Percentiles rank a stretch among this genome's conserved stretches.
Evolutionary conservation across 768 basidiomycete species (phyloP).

Genomic region (Dioszegia hungarica): DNA sequence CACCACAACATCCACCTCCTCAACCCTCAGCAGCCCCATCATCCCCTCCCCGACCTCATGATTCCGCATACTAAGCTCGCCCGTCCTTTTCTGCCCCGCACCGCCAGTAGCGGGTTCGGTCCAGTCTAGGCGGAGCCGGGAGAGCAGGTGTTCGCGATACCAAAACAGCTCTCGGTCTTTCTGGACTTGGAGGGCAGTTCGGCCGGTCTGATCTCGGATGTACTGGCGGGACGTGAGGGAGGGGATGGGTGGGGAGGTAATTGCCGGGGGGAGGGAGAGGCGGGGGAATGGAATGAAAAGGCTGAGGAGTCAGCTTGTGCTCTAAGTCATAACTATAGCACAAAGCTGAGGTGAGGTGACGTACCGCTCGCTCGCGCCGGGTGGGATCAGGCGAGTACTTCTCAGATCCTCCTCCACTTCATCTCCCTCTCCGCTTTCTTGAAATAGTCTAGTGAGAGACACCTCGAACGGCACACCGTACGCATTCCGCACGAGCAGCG

Average conservation of each 20-base stretch:
- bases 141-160: slow-evolving; percentile 86
- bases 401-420: background rate
- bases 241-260: slow-evolving; percentile 68
- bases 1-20: slow-evolving; percentile 61
- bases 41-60: slow-evolving; percentile 73
- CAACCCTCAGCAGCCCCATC: slow-evolving; percentile 69
- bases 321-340: background rate
- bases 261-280: slow-evolving; percentile 59
- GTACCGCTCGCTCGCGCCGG: slow-evolving; percentile 78
- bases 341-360: slow-evolving; percentile 42
- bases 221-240: slow-evolving; percentile 77
- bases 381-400: slow-evolving; percentile 63
- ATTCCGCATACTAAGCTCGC: slow-evolving; percentile 69
- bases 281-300: slow-evolving; percentile 56
- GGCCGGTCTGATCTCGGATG: slow-evolving; percentile 69
- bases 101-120: slow-evolving; percentile 67
- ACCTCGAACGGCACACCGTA: slow-evolving; percentile 91
- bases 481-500: slow-evolving; percentile 83
- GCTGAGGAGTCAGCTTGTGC: background rate
- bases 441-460: slow-evolving; percentile 62
- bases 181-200: slow-evolving; percentile 60
- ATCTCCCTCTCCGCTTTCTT: slow-evolving; percentile 43
- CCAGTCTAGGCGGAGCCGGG: slow-evolving; percentile 68
- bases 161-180: slow-evolving; percentile 81
- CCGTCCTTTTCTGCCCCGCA: slow-evolving; percentile 56